These are phyloP conservation scores for Starmerella vitae DNA, from an alignment of 805 yeast genomes.

Conservation along the genomic window DNA sequence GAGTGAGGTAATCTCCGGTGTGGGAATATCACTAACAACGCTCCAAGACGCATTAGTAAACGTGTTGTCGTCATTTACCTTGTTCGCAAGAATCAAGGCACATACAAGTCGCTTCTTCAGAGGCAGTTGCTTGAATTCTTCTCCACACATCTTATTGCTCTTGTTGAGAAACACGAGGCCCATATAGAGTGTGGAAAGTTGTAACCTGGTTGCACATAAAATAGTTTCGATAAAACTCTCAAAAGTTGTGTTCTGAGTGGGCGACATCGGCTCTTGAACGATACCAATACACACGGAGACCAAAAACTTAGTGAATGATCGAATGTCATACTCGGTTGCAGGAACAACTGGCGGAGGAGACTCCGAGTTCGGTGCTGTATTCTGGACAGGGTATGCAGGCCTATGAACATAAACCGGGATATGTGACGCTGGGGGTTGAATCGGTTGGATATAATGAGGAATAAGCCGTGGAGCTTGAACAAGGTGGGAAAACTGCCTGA, in stretches of 20 bases:
- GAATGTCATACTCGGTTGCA: conserved; percentile 56
- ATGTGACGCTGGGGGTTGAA: not conserved
- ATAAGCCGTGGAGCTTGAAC: not conserved
- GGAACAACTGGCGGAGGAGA: conserved; percentile 9
- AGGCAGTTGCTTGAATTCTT: conserved; percentile 29
- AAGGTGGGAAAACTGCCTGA: not conserved
- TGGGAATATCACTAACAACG: conserved; percentile 76
- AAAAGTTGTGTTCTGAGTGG: conserved; percentile 1
- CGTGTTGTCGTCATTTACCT: conserved; percentile 91
- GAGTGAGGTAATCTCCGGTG: conserved; percentile 43
- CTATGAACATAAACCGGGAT: not conserved
- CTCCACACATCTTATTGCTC: conserved; percentile 2
- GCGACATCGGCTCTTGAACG: conserved; percentile 2
- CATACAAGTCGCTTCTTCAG: conserved; percentile 37
- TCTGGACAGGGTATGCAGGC: not conserved
- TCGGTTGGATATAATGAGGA: conserved; percentile 1
- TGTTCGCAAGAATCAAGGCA: conserved; percentile 73
- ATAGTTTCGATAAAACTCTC: conserved; percentile 46
- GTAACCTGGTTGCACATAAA: conserved; percentile 74
- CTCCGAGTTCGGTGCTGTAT: not conserved
- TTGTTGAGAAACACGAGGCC: conserved; percentile 69
- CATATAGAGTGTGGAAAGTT: conserved; percentile 65
- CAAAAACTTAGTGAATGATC: conserved; percentile 65
- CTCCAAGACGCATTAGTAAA: conserved; percentile 93
- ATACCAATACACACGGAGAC: conserved; percentile 33